Conservation (phyloP, 352 stramenopile species). For the Phytophthora lateralis region DNA sequence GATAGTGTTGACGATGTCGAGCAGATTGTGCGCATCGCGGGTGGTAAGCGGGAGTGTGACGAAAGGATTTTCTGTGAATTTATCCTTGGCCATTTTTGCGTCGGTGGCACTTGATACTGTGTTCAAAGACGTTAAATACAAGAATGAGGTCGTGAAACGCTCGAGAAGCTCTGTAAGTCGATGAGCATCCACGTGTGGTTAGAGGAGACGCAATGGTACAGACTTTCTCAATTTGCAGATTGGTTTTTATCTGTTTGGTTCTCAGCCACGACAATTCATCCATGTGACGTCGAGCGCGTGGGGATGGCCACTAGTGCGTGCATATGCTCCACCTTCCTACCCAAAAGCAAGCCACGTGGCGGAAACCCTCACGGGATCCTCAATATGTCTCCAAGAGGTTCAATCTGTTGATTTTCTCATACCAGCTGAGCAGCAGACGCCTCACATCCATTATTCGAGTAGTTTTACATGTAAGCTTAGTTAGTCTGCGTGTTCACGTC, state of each 20-base stretch:
- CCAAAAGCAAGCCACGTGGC: background rate
- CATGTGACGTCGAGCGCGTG: slow-evolving; percentile 8
- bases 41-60: slow-evolving; percentile 17
- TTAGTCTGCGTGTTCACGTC: too few species aligned
- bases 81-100: slow-evolving; percentile 23
- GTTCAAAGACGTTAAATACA: slow-evolving; percentile 6
- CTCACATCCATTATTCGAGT: background rate
- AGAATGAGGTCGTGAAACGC: slow-evolving; percentile 8
- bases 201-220: slow-evolving; percentile 11
- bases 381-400: background rate
- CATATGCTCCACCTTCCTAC: slow-evolving; percentile 15
- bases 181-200: background rate
- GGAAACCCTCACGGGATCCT: background rate
- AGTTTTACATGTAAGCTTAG: too few species aligned
- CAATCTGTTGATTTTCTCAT: slow-evolving; percentile 1
- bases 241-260: background rate
- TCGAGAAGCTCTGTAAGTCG: background rate
- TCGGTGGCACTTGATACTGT: background rate
- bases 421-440: background rate
- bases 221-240: slow-evolving; percentile 17
- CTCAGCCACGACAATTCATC: slow-evolving; percentile 10
- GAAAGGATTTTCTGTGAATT: slow-evolving; percentile 32
- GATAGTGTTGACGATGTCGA: slow-evolving; percentile 29
- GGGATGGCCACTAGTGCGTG: slow-evolving; percentile 10
- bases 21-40: slow-evolving; percentile 16